Evolutionary conservation across 345 rosid species (phyloP).

Genomic region (Laguncularia racemosa): DNA sequence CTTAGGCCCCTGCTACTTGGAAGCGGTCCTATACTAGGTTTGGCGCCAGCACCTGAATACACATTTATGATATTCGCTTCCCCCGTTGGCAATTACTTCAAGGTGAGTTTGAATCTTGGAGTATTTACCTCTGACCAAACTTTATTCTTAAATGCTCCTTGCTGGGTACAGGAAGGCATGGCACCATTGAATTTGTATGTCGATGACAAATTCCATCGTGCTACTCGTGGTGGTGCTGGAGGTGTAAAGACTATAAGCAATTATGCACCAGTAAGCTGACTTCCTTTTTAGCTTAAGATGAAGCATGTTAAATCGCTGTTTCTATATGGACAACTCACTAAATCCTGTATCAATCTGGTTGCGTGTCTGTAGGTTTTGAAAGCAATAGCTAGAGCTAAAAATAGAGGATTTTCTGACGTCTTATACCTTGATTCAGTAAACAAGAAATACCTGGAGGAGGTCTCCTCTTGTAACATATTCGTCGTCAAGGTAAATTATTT

Average conservation of each 20-base stretch:
- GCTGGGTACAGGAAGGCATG: conserved; percentile 38
- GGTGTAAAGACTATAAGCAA: conserved; percentile 55
- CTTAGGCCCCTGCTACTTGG: conserved; percentile 81
- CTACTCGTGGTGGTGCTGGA: conserved; percentile 59
- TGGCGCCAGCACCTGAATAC: conserved; percentile 68
- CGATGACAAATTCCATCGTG: conserved; percentile 57
- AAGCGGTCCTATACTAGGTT: conserved; percentile 61
- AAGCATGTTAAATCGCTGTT: too few relatives aligned
- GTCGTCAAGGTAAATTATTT: conserved; percentile 53
- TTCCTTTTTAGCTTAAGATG: neutral
- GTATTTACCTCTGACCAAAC: neutral
- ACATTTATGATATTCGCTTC: conserved; percentile 67
- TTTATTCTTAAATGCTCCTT: neutral
- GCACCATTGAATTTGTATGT: conserved; percentile 48
- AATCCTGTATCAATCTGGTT: neutral
- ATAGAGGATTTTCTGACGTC: conserved; percentile 74
- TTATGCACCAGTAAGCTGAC: conserved; percentile 58
- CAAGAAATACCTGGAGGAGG: conserved; percentile 67
- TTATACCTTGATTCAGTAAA: conserved; percentile 71
- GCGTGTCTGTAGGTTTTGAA: conserved; percentile 46
- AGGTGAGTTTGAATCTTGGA: conserved; percentile 25
- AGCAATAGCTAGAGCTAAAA: conserved; percentile 55
- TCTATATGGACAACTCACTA: too few relatives aligned
- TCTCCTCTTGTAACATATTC: conserved; percentile 79
- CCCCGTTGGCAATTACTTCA: conserved; percentile 79